Evolutionary conservation across 352 stramenopile species (phyloP).

Genomic region (Globisporangium cylindrosporum): DNA sequence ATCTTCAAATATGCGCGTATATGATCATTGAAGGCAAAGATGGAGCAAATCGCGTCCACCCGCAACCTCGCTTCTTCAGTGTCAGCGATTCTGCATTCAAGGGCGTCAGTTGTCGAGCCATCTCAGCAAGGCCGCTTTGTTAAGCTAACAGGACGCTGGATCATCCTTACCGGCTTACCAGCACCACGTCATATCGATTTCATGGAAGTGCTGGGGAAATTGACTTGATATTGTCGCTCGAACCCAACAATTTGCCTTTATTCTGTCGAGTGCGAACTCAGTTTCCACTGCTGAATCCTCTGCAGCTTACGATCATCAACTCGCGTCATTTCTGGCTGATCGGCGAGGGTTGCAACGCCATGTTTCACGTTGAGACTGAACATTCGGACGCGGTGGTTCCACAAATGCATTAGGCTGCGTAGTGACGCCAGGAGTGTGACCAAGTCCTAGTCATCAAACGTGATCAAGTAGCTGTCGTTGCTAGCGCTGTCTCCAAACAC

Average conservation of each 20-base stretch:
- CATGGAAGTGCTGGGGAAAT: no score
- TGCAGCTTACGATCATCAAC: neutral
- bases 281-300: slow-evolving; percentile 1
- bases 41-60: neutral
- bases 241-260: neutral
- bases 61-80: neutral
- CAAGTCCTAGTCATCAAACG: neutral
- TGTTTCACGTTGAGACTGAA: neutral
- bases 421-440: neutral
- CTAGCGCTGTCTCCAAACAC: neutral
- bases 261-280: neutral
- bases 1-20: neutral
- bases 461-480: neutral
- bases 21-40: neutral
- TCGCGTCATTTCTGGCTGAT: neutral
- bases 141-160: neutral
- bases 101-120: neutral
- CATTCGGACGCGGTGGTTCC: slow-evolving; percentile 3
- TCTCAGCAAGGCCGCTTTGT: neutral
- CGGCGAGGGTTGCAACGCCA: neutral
- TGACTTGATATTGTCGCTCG: neutral
- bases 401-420: slow-evolving; percentile 1
- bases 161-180: neutral
- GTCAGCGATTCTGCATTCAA: neutral
- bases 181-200: neutral